Base-by-base conservation (phyloP, 1,139 yeast species). In the Protomyces gravidus region DNA sequence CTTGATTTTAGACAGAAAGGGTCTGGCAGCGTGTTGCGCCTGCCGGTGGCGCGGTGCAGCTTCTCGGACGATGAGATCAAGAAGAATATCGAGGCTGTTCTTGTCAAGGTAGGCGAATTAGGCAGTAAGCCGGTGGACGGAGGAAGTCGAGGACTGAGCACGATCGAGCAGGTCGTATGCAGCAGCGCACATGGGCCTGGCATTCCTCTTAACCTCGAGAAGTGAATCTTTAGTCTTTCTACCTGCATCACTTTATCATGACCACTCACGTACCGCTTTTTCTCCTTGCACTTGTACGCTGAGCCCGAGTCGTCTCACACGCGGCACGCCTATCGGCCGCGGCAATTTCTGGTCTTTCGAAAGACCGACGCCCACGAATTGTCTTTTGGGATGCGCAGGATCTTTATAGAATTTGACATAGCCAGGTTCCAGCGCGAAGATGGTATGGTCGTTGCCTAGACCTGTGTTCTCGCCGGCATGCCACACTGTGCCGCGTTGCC, bases 401-500 rank as follows among this genome's bases (percentile, higher is more conserved):
- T 92, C 97, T 65, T 83, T 76, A 72, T 92, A 92, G 74, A 82
- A 92, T 65, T 95, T 81, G 52, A 92, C 97, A 71, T 77, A 89
- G 25, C 98, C 98, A 1, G 97, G 96, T 69, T 92, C 97, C 49
- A 78, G 70, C 1, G 98, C 97, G 73, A 79, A 89, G 40, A 92
- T 81, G 2, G 98, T 92, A 71, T 90, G 97, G 71, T 92, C 98
- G 67, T 82, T 84, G 65, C 99, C 98, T 65, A 92, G 86, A 19
- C 86, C 88, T 25, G 83, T 85, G 67, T 92, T 90, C 66, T 87
- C 95, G 48, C 99, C 99, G 0, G 98, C 97, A 69, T 84, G 95
- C 71, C 90, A 86, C 68, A 82, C 85, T n/a, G 98, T 89, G 69
- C 99, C 99, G 71, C 97, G 81, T 71, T 92, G 99, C 72, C 97